Evolutionary conservation across 1,139 yeast species (phyloP), one percentile per base, ranked within the genome.

Genomic region (Wickerhamiella pararugosa): DNA sequence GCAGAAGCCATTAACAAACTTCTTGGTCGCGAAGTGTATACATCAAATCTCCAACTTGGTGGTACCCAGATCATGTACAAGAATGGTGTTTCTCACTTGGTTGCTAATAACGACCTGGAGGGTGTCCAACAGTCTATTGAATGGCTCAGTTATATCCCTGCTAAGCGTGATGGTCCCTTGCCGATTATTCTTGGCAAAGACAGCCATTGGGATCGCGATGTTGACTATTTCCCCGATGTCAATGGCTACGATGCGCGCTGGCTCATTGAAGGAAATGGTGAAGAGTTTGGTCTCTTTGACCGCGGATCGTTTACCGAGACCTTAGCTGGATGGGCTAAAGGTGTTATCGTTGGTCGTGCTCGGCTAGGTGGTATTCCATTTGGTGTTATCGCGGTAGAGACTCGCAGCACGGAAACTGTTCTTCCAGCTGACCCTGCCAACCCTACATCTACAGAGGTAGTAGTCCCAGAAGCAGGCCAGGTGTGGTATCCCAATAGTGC

Each of bases 401-500:
- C 93, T 31, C 75, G 93, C 60, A 70, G 79, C 41, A 76, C 92
- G 50, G 97, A 92, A 55, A 90, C 87, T 65, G 66, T 84, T 56
- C 65, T 75, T 50, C 98, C 98, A 42, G 98, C 98, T 36, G 98
- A 90, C 60, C 98, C 98, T 40, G 98, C 98, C 34, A 90, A 90
- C 64, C 94, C 94, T 40, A 86, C 75, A 44, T 86, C 96, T 28
- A 83, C 93, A 39, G 98, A 90, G 65, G 66, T 75, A 52, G 67
- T 80, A 61, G 66, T 84, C 47, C 94, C 83, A 64, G 98, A 90
- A 65, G 96, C 98, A 50, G 98, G 98, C 61, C 96, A 86, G 69
- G 98, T 90, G 52, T 90, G 98, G 98, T 84, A 86, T 70, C 98
- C 98, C 54, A 92, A 90, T 69, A 82, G 95, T 48, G 98, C 98